A percentile compares a stretch with the other conserved stretches of the same genome.
phyloP scores from a whole-genome alignment of 1,284 basidiomycete genomes.

The Ustilago cynodontis region DNA sequence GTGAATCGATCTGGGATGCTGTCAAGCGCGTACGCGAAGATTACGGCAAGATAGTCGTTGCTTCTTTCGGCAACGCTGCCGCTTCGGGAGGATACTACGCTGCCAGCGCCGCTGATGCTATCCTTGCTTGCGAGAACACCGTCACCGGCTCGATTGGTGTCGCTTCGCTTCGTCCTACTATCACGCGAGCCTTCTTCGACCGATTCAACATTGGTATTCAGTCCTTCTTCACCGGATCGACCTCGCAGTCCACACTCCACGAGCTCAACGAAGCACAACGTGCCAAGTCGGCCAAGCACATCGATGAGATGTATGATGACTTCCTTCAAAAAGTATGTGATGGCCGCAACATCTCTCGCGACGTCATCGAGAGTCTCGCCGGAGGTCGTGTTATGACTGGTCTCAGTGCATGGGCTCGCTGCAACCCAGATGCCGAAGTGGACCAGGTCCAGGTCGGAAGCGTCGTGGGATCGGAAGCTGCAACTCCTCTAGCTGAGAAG shows the following conservation, averaged over 20 bases:
- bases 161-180: constrained; percentile 71
- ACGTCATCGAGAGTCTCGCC: constrained; percentile 70
- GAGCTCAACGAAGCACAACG: constrained; percentile 66
- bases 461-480: not conserved
- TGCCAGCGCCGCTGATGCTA: constrained; percentile 66
- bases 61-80: constrained; percentile 71
- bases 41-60: constrained; percentile 71
- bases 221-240: constrained; percentile 70
- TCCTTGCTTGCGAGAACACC: constrained; percentile 70
- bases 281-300: constrained; percentile 63
- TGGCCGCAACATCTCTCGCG: constrained; percentile 69
- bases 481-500: constrained; percentile 18
- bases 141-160: constrained; percentile 71
- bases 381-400: constrained; percentile 72
- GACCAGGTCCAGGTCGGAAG: constrained; percentile 25
- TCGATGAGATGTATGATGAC: constrained; percentile 70
- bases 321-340: constrained; percentile 69
- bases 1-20: constrained; percentile 71
- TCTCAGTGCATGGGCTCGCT: constrained; percentile 68
- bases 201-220: constrained; percentile 70
- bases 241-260: constrained; percentile 67
- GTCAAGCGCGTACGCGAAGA: constrained; percentile 68
- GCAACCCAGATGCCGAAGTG: constrained; percentile 49
- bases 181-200: constrained; percentile 71
- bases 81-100: constrained; percentile 71